A percentile compares a stretch with the other conserved stretches of the same genome.
These are phyloP conservation scores for Helotiales sp. DNA, from an alignment of 2,329 filamentous ascomycete species.

Conservation along the genomic window DNA sequence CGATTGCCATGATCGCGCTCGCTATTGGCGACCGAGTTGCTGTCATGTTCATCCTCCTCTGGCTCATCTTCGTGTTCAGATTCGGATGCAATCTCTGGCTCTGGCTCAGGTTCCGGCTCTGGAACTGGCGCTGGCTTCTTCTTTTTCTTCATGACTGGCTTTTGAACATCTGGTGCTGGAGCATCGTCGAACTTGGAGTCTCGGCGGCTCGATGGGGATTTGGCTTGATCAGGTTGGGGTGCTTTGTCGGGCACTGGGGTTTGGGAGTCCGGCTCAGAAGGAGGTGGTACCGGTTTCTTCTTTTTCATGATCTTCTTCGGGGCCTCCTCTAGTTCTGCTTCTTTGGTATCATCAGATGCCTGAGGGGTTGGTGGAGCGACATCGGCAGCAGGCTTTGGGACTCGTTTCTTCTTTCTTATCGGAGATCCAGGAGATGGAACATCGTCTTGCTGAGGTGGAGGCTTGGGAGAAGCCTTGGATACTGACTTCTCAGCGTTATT, in stretches of 20 bases:
- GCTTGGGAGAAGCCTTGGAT: slow-evolving; percentile 16
- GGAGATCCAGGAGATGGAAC: neutral
- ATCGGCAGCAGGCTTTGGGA: slow-evolving; percentile 22
- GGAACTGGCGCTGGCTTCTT: slow-evolving; percentile 27
- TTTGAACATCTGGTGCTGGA: slow-evolving; percentile 16
- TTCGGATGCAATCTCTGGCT: slow-evolving; percentile 30
- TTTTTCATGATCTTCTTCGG: slow-evolving; percentile 25
- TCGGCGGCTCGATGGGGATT: neutral
- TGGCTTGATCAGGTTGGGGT: neutral
- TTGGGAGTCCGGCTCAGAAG: slow-evolving; percentile 7
- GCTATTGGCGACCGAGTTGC: neutral
- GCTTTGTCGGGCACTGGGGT: neutral
- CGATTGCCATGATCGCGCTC: slow-evolving; percentile 10
- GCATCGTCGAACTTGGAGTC: slow-evolving; percentile 11
- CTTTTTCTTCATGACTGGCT: slow-evolving; percentile 29
- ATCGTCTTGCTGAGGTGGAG: slow-evolving; percentile 14
- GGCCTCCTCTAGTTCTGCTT: slow-evolving; percentile 11
- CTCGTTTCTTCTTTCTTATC: slow-evolving; percentile 23
- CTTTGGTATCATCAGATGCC: slow-evolving; percentile 15
- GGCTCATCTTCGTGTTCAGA: slow-evolving; percentile 19
- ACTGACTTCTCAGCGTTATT: slow-evolving; percentile 21
- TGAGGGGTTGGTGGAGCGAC: slow-evolving; percentile 10
- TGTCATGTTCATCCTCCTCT: slow-evolving; percentile 12
- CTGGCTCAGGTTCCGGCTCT: slow-evolving; percentile 27
- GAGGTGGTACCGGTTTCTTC: slow-evolving; percentile 10